Evolutionary conservation across 305 asterid genomes (phyloP), one percentile per base, ranked within the genome.

Genomic region (Fraxinus greggii): DNA sequence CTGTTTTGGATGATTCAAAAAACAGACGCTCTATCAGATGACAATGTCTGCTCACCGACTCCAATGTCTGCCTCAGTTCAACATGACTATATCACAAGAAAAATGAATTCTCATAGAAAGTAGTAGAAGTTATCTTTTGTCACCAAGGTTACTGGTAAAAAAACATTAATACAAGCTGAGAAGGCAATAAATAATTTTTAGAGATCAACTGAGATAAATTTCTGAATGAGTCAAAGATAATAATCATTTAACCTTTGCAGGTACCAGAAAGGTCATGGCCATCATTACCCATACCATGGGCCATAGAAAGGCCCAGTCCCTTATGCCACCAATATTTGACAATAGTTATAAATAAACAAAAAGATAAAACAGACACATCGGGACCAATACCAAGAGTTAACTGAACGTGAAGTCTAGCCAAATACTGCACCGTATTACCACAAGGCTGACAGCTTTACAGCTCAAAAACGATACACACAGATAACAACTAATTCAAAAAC

Each of bases 1-100:
- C 97, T 89, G 93, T 87, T 85, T 86, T 90, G 10, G 97, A 89
- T 28, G 97, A 91, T 83, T 93, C 97, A 63, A 94, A 92, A 89
- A 73, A 90, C 75, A 94, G 88, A 61, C 95, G 97, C 88, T 92
- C 94, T 79, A 92, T 85, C 82, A 83, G 86, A 79, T 88, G 97
- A 81, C 98, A 94, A 63, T 82, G 89, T 84, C 87, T 83, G 84
- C 97, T 88, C 86, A 94, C 92, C 40, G 97, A 85, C 76, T 91
- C 95, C 90, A 94, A 82, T 28, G 94, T 90, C 86, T 86, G 90
- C 89, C 92, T 89, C 78, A 89, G 85, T 88, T 90, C 97, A 83
- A 92, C 92, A 54, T 89, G 89, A 82, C 97, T 91, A 85, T 91
- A 85, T 82, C 63, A 75, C 81, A 83, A 80, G 73, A 56, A 82